A percentile compares a stretch with the other conserved stretches of the same genome.
phyloP scores from a whole-genome alignment of 768 basidiomycete species.

The Mycena rosella region DNA sequence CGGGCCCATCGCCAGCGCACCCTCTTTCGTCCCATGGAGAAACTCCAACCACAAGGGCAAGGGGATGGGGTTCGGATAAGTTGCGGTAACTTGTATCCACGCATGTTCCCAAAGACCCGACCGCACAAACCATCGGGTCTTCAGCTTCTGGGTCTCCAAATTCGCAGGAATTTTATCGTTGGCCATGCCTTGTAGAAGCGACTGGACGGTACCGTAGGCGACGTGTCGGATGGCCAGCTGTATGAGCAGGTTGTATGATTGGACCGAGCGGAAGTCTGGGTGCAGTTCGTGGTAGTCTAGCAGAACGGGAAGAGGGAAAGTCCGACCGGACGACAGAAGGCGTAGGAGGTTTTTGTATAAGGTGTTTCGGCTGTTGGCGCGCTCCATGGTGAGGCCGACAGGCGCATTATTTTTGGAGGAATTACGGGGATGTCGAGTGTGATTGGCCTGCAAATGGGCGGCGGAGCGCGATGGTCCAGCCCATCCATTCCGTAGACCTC shows the following conservation, averaged over 20 bases:
- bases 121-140: conserved; percentile 68
- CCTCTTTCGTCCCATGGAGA: conserved; percentile 56
- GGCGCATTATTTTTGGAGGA: conserved; percentile 1
- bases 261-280: conserved; percentile 53
- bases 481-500: too few relatives aligned
- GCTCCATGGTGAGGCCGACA: conserved; percentile 3
- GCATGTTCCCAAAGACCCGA: conserved; percentile 70
- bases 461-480: too few relatives aligned
- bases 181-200: conserved; percentile 64
- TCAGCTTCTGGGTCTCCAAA: conserved; percentile 68
- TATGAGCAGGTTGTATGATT: conserved; percentile 61
- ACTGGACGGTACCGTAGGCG: conserved; percentile 58
- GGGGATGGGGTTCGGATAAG: conserved; percentile 39
- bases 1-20: neutral
- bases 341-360: conserved; percentile 60
- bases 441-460: neutral
- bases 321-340: conserved; percentile 49
- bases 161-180: conserved; percentile 56
- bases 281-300: conserved; percentile 63
- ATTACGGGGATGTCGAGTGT: neutral
- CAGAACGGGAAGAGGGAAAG: conserved; percentile 51
- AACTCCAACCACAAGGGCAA: conserved; percentile 71
- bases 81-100: conserved; percentile 58
- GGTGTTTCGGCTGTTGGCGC: conserved; percentile 46
- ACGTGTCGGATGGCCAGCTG: conserved; percentile 64